Percentiles rank a stretch among this genome's conserved stretches.
Conservation (phyloP, 192 early-diverging fungal genomes). For the Spizellomyces punctatus region DNA sequence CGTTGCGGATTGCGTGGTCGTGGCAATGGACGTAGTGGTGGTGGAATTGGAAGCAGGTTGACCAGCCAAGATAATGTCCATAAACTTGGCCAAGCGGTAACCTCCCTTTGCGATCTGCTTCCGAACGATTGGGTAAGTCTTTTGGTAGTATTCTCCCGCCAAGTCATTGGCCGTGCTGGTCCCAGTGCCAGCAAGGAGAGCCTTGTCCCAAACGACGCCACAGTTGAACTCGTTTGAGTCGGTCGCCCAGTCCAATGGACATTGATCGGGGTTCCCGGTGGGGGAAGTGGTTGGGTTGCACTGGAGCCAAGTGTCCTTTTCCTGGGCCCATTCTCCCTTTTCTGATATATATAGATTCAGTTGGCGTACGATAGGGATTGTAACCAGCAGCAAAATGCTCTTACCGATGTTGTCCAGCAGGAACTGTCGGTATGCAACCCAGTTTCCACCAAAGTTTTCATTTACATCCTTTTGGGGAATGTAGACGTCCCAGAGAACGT, state of each 20-base stretch:
- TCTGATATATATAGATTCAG: not conserved
- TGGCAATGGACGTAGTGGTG: constrained; percentile 17
- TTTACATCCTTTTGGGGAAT: constrained; percentile 37
- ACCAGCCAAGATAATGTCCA: constrained; percentile 33
- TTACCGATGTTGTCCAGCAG: too few species aligned
- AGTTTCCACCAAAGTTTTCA: constrained; percentile 9
- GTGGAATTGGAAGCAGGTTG: constrained; percentile 23
- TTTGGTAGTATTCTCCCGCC: constrained; percentile 39
- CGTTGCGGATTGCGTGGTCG: not conserved
- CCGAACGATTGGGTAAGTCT: constrained; percentile 24
- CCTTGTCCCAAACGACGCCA: constrained; percentile 37
- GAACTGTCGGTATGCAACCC: not conserved
- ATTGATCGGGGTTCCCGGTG: constrained; percentile 5
- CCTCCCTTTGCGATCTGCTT: constrained; percentile 53
- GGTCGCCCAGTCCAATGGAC: constrained; percentile 37
- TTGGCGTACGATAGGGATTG: too few species aligned
- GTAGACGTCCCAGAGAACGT: constrained; percentile 36
- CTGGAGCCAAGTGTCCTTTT: constrained; percentile 13
- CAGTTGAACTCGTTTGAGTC: constrained; percentile 46
- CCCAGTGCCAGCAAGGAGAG: constrained; percentile 29
- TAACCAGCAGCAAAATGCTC: too few species aligned
- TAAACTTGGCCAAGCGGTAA: constrained; percentile 45
- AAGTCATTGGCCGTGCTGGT: constrained; percentile 43
- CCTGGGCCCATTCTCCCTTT: constrained; percentile 19
- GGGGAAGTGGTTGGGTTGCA: constrained; percentile 20